These are phyloP conservation scores for Sporothrix luriei DNA, from an alignment of 2,329 filamentous ascomycete genomes.

Conservation along the genomic window DNA sequence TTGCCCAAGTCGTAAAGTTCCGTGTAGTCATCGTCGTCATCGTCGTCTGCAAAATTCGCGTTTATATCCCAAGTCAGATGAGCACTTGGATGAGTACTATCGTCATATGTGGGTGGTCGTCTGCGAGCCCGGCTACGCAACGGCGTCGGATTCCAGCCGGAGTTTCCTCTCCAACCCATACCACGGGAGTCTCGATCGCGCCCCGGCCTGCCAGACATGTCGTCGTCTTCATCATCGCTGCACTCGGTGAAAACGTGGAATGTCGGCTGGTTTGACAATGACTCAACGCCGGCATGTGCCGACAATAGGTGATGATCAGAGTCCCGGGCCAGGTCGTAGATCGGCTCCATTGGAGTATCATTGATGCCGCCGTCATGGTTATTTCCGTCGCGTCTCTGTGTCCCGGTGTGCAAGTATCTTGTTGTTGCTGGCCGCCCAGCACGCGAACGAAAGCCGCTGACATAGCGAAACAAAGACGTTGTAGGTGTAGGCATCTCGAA, in stretches of 20 bases:
- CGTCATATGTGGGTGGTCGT: constrained; percentile 14
- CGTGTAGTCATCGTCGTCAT: constrained; percentile 32
- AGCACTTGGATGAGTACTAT: constrained; percentile 16
- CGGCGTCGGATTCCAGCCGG: constrained; percentile 33
- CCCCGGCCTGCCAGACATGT: constrained; percentile 32
- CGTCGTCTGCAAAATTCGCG: neutral
- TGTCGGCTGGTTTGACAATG: constrained; percentile 46
- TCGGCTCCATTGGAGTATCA: constrained; percentile 38
- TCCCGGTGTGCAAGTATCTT: neutral
- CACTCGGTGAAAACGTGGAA: constrained; percentile 62
- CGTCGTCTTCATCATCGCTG: constrained; percentile 60
- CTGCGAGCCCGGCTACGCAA: constrained; percentile 26
- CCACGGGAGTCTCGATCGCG: constrained; percentile 1
- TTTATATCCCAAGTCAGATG: constrained; percentile 26
- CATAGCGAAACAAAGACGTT: constrained; percentile 10
- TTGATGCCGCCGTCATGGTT: constrained; percentile 29
- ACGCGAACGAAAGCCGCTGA: neutral
- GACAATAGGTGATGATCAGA: constrained; percentile 36
- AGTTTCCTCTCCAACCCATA: neutral
- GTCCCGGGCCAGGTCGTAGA: constrained; percentile 44
- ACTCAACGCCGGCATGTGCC: constrained; percentile 58
- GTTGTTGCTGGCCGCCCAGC: neutral
- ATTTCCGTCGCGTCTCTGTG: neutral
- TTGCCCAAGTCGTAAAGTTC: constrained; percentile 31
- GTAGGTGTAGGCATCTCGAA: neutral